These are phyloP conservation scores for Paragyromitra xinjiangensis DNA, from an alignment of 495 filamentous ascomycete species.

Conservation along the genomic window DNA sequence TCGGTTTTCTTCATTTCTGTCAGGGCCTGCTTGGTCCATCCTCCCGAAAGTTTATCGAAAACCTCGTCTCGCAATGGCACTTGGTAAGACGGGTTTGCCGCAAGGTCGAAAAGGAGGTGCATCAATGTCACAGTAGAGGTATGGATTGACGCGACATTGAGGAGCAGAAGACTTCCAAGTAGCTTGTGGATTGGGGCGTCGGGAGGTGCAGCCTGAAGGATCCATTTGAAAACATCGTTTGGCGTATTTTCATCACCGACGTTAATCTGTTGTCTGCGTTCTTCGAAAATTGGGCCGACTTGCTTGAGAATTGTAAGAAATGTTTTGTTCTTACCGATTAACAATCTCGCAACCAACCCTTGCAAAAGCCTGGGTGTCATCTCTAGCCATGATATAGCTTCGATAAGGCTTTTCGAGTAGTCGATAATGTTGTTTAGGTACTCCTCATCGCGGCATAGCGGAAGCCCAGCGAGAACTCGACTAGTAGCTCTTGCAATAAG, in stretches of 20 bases:
- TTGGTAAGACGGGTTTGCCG: conserved; percentile 62
- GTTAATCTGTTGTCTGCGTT: conserved; percentile 51
- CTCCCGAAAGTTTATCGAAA: conserved; percentile 57
- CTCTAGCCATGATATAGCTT: not conserved
- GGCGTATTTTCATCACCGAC: conserved; percentile 21
- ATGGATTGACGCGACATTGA: conserved; percentile 57
- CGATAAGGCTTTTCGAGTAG: not conserved
- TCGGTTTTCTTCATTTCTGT: conserved; percentile 24
- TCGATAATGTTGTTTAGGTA: not conserved
- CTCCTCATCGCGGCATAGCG: conserved; percentile 9
- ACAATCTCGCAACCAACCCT: not conserved
- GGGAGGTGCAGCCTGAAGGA: conserved; percentile 40
- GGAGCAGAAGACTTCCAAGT: conserved; percentile 48
- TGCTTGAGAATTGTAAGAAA: not conserved
- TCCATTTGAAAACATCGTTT: conserved; percentile 58
- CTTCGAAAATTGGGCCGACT: conserved; percentile 53
- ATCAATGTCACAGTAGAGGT: conserved; percentile 55
- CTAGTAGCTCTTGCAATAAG: not conserved
- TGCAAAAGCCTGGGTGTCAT: conserved; percentile 11
- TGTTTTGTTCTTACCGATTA: not conserved
- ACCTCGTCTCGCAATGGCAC: conserved; percentile 65
- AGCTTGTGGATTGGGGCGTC: conserved; percentile 16
- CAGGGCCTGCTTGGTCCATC: conserved; percentile 20
- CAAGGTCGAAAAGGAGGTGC: conserved; percentile 62
- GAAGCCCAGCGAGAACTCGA: not conserved